phyloP scores from a whole-genome alignment of 164 flowering plant species.

The Annona squamosa region DNA sequence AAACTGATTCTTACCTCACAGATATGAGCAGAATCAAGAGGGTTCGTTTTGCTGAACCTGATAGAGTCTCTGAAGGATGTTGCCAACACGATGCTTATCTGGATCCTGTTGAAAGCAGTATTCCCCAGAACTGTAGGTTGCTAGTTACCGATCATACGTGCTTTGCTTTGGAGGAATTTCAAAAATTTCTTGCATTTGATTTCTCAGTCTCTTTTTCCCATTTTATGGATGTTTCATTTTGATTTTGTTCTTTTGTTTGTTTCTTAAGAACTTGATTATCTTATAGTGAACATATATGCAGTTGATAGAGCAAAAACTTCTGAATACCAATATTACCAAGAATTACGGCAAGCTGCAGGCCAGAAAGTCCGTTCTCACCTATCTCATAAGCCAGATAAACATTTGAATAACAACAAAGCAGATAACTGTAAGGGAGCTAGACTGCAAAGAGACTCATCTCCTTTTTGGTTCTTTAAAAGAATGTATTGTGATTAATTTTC shows the following conservation, averaged over 20 bases:
- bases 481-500: no score
- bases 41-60: slow-evolving; percentile 21
- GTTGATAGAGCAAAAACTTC: slow-evolving; percentile 61
- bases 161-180: not conserved
- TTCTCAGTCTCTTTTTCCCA: not conserved
- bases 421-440: slow-evolving; percentile 22
- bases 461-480: not conserved
- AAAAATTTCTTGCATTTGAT: not conserved
- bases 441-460: not conserved
- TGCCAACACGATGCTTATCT: slow-evolving; percentile 15
- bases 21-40: slow-evolving; percentile 24
- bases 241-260: not conserved
- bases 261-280: slow-evolving; percentile 3
- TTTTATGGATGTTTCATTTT: not conserved
- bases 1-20: slow-evolving; percentile 11
- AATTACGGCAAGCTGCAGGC: slow-evolving; percentile 33
- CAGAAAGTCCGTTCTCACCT: slow-evolving; percentile 10
- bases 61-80: slow-evolving; percentile 9
- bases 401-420: slow-evolving; percentile 19
- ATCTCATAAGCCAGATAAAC: slow-evolving; percentile 15
- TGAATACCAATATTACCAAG: slow-evolving; percentile 63
- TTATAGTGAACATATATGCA: slow-evolving; percentile 21
- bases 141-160: not conserved
- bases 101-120: slow-evolving; percentile 7
- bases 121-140: slow-evolving; percentile 23